These are phyloP conservation scores for Hyparrhenia diplandra DNA, from an alignment of 176 grass and related monocot species.

Conservation along the genomic window DNA sequence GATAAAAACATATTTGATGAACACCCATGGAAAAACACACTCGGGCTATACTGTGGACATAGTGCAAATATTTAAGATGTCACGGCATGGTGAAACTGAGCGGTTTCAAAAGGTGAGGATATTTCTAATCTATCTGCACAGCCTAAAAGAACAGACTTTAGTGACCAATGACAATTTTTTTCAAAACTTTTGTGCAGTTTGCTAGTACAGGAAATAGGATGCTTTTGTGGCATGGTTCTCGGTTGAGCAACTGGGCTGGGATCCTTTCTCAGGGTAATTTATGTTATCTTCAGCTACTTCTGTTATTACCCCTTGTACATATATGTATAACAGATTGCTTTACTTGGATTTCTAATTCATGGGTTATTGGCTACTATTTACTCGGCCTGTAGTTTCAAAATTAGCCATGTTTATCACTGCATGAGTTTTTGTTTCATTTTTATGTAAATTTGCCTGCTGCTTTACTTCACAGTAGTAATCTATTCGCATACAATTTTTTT, in stretches of 20 bases:
- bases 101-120: slow-evolving; percentile 59
- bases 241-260: slow-evolving; percentile 88
- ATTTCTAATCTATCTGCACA: slow-evolving; percentile 19
- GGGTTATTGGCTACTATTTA: slow-evolving; percentile 1
- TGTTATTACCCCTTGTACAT: not conserved
- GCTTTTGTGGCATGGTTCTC: slow-evolving; percentile 98
- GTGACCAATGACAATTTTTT: slow-evolving; percentile 3
- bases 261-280: slow-evolving; percentile 83
- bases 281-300: not conserved
- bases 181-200: slow-evolving; percentile 47
- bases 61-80: slow-evolving; percentile 76
- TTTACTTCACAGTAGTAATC: not conserved
- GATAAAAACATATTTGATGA: slow-evolving; percentile 82
- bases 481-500: not conserved
- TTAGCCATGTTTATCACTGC: not conserved
- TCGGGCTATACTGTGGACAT: slow-evolving; percentile 67
- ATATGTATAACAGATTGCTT: slow-evolving; percentile 1
- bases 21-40: slow-evolving; percentile 80
- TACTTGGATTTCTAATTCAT: not conserved
- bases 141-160: not conserved
- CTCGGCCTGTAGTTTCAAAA: not conserved
- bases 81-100: slow-evolving; percentile 61
- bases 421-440: slow-evolving; percentile 7
- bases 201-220: slow-evolving; percentile 70
- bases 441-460: not conserved